Evolutionary conservation across 306 rosid genomes (phyloP), one percentile per base, ranked within the genome.

Genomic region (Acacia crassicarpa): DNA sequence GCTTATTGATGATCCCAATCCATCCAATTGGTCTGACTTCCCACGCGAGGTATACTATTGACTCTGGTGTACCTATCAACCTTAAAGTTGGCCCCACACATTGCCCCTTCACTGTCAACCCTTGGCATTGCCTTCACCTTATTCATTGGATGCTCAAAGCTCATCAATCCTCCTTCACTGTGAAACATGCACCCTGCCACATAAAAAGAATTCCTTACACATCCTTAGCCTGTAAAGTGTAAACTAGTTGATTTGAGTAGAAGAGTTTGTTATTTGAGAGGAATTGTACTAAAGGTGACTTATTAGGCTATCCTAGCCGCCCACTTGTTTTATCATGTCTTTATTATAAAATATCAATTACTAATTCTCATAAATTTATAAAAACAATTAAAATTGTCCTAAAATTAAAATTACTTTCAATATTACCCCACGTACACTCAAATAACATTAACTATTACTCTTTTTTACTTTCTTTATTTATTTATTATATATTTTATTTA

Each of bases 91-190:
- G 99, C 98, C 74, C 99, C 99, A 89, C 99, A 96, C 91, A 93
- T 83, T 32, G 76, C 92, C 8, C 99, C 99, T 82, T 96, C 98
- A 81, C 99, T 93, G 30, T 96, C 99, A 33, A 92, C 9, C 81
- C 98, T 90, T 1, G 97, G 99, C 99, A 96, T 93, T 78, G 99
- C 91, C 83, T 92, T 96, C 91, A 96, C 66, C 81, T 87, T 90
- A 83, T 96, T 87, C 99, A 96, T 88, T 80, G 99, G 99, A 88
- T 96, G 99, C 90, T 96, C 98, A 88, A 93, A 96, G 86, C 97
- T 96, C 97, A 96, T 84, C 76, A 96, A 14, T 0, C 99, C 99
- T 74, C 93, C 99, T 78, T 87, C 98, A 73, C 99, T 96, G 32
- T 93, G 99, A 79, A 96, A 96, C 88, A 93, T 87, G 67, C 96